Percentiles rank a stretch among this genome's conserved stretches.
phyloP scores from a whole-genome alignment of 1,284 basidiomycete species.

The Cryptococcus sp. region DNA sequence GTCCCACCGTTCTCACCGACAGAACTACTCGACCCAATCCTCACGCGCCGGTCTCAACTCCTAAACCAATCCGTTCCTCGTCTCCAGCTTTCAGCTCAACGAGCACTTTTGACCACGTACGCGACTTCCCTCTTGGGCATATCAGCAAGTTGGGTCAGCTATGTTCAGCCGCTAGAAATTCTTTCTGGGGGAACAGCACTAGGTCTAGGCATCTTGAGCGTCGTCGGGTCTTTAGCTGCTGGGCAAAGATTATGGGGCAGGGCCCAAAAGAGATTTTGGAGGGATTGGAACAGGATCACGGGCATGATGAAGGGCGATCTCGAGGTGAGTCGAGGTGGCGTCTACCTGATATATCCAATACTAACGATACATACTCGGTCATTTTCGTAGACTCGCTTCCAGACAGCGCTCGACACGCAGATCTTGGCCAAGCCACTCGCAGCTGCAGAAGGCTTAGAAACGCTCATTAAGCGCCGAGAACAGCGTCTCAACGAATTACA shows the following conservation, averaged over 20 bases:
- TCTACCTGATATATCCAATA: not conserved
- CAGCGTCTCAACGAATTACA: slow-evolving; percentile 58
- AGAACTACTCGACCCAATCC: slow-evolving; percentile 62
- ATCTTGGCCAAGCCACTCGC: slow-evolving; percentile 39
- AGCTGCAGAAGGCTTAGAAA: slow-evolving; percentile 55
- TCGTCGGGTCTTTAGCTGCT: slow-evolving; percentile 63
- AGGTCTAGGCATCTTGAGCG: slow-evolving; percentile 63
- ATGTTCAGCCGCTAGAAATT: slow-evolving; percentile 35
- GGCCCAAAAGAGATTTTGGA: slow-evolving; percentile 70
- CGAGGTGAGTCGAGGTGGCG: slow-evolving; percentile 55
- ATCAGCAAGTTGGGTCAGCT: slow-evolving; percentile 50
- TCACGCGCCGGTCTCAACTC: slow-evolving; percentile 63
- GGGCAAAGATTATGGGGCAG: slow-evolving; percentile 70
- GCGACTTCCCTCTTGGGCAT: slow-evolving; percentile 47
- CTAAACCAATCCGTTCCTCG: slow-evolving; percentile 60
- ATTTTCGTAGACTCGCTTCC: slow-evolving; percentile 20
- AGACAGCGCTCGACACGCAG: slow-evolving; percentile 37
- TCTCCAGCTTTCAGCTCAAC: slow-evolving; percentile 69
- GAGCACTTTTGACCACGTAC: slow-evolving; percentile 59
- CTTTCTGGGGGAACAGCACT: slow-evolving; percentile 57
- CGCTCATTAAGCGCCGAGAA: slow-evolving; percentile 52
- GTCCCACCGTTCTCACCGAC: slow-evolving; percentile 58
- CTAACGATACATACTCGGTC: slow-evolving; percentile 1
- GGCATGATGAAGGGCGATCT: slow-evolving; percentile 72
- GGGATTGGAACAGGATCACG: slow-evolving; percentile 68